Conservation (phyloP, 1,284 basidiomycete species). For the Fomitopsis palustris region DNA sequence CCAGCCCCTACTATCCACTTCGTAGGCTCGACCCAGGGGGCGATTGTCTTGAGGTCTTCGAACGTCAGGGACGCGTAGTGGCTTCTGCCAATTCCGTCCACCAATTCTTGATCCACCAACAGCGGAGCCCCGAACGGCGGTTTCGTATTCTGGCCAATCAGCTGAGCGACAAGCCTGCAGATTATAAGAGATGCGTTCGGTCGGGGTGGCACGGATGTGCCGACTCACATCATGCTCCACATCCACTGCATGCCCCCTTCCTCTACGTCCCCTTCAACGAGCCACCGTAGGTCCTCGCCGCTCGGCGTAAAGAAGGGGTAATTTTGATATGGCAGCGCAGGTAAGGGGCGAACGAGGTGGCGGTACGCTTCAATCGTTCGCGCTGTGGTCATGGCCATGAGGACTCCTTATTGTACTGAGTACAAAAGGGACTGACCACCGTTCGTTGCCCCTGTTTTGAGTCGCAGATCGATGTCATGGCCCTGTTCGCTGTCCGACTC, state of each 20-base stretch:
- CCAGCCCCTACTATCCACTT: conserved; percentile 66
- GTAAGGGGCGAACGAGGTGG: conserved; percentile 52
- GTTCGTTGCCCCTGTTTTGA: neutral
- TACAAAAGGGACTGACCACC: neutral
- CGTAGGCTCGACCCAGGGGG: conserved; percentile 73
- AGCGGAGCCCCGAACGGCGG: conserved; percentile 33
- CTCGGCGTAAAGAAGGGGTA: conserved; percentile 74
- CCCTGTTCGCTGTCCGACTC: conserved; percentile 13
- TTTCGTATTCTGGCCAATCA: conserved; percentile 44
- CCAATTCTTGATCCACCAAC: conserved; percentile 48
- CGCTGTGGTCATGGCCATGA: conserved; percentile 3
- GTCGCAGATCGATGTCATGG: neutral
- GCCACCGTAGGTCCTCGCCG: conserved; percentile 65
- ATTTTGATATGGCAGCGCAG: conserved; percentile 47
- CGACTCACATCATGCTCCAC: conserved; percentile 62
- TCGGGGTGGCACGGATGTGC: neutral
- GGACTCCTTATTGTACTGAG: neutral
- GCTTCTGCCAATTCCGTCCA: conserved; percentile 43
- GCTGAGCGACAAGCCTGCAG: conserved; percentile 61
- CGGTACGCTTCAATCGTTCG: conserved; percentile 25
- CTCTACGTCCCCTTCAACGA: conserved; percentile 45
- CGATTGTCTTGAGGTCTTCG: conserved; percentile 64
- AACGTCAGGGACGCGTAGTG: conserved; percentile 69
- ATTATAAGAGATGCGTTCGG: conserved; percentile 1
- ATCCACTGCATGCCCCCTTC: conserved; percentile 70